Percentiles rank a stretch among this genome's conserved stretches.
These are phyloP conservation scores for Areca catechu DNA, from an alignment of 176 grass and related monocot genomes.

Conservation along the genomic window DNA sequence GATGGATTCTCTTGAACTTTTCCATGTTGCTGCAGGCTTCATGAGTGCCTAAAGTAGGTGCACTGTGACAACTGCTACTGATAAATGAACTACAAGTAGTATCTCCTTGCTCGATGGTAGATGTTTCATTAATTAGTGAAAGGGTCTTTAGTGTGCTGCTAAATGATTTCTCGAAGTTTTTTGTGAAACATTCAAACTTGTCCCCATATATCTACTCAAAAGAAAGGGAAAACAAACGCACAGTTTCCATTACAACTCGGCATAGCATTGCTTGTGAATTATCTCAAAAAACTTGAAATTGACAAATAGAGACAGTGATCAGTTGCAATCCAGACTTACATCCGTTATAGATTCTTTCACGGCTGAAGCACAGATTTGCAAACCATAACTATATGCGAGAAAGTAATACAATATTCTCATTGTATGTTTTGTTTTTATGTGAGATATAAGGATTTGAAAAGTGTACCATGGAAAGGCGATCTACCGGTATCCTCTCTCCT, in stretches of 20 bases:
- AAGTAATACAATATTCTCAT: not conserved
- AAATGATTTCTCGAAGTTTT: conserved; percentile 94
- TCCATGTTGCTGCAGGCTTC: conserved; percentile 6
- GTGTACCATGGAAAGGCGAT: conserved; percentile 46
- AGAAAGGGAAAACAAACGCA: conserved; percentile 1
- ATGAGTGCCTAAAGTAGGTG: conserved; percentile 17
- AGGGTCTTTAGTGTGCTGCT: conserved; percentile 83
- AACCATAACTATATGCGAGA: not conserved
- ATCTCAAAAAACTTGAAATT: not conserved
- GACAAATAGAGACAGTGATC: conserved; percentile 1
- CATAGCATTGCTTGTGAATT: too few relatives aligned
- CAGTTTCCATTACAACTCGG: too few relatives aligned
- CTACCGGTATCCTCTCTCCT: conserved; percentile 41
- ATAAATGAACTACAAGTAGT: conserved; percentile 17
- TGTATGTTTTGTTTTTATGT: conserved; percentile 1
- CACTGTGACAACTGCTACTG: conserved; percentile 17
- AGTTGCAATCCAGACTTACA: conserved; percentile 35
- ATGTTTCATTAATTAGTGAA: conserved; percentile 48
- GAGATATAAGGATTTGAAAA: conserved; percentile 10
- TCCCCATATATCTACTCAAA: conserved; percentile 78
- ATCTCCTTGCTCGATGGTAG: conserved; percentile 22
- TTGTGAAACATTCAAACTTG: conserved; percentile 63
- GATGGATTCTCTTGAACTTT: not conserved
- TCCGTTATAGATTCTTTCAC: conserved; percentile 86
- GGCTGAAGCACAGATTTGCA: conserved; percentile 84